Conservation (phyloP, 805 yeast species). For the Lachancea fermentati region DNA sequence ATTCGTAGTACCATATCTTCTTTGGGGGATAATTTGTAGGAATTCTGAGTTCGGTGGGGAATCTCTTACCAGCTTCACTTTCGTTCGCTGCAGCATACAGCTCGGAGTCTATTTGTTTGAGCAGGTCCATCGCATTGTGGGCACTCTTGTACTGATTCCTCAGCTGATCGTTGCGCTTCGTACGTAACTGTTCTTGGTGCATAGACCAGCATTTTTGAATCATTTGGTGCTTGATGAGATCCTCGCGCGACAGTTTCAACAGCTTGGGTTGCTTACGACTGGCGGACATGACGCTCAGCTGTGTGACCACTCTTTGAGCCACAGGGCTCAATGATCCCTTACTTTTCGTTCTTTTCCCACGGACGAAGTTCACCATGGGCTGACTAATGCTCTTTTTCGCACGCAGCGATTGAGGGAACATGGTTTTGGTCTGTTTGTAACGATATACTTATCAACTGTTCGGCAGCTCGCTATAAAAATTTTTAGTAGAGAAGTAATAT, state of each 20-base stretch:
- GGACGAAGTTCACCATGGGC: slow-evolving; percentile 25
- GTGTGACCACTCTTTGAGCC: slow-evolving; percentile 43
- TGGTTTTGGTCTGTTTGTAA: neutral
- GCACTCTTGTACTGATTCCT: slow-evolving; percentile 61
- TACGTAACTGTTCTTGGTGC: slow-evolving; percentile 48
- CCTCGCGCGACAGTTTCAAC: slow-evolving; percentile 65
- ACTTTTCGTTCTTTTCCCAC: slow-evolving; percentile 47
- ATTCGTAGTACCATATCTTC: slow-evolving; percentile 66
- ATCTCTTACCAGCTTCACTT: slow-evolving; percentile 51
- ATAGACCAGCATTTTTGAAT: slow-evolving; percentile 79
- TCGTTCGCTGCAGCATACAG: slow-evolving; percentile 60
- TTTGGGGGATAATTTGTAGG: slow-evolving; percentile 90
- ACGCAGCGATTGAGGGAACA: neutral
- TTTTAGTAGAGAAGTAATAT: neutral
- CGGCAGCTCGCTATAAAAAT: no score
- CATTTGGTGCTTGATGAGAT: slow-evolving; percentile 75
- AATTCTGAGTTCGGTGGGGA: slow-evolving; percentile 77
- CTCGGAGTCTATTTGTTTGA: slow-evolving; percentile 45
- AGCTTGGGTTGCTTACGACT: slow-evolving; percentile 83
- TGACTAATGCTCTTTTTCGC: slow-evolving; percentile 1
- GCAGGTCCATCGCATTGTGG: slow-evolving; percentile 64
- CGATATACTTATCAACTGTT: neutral
- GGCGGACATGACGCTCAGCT: slow-evolving; percentile 78
- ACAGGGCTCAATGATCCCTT: slow-evolving; percentile 39
- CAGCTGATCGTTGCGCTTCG: slow-evolving; percentile 38